Evolutionary conservation across 176 grass and related monocot species (phyloP).

Genomic region (Rhynchospora pubera): DNA sequence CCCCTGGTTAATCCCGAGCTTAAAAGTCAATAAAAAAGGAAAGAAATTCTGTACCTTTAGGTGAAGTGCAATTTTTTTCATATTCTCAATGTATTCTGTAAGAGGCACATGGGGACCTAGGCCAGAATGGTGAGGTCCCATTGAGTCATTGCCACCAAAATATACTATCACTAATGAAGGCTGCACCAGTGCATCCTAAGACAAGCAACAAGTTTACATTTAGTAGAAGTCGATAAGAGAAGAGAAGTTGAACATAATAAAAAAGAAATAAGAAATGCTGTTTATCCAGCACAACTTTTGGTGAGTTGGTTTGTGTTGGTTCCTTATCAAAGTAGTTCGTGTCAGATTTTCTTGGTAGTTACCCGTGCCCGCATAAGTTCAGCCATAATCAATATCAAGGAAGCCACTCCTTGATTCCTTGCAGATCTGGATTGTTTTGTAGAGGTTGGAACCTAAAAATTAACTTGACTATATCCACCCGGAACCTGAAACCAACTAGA

Average conservation of each 20-base stretch:
- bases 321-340: background rate
- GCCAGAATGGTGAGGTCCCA: constrained; percentile 50
- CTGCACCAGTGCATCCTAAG: constrained; percentile 45
- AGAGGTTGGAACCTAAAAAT: background rate
- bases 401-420: background rate
- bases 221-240: background rate
- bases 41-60: constrained; percentile 48
- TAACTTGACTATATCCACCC: background rate
- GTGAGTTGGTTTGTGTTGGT: background rate
- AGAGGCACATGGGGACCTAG: constrained; percentile 82
- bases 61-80: constrained; percentile 67
- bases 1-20: no score
- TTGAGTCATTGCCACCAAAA: constrained; percentile 87
- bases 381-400: background rate
- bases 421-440: background rate
- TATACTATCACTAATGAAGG: constrained; percentile 84
- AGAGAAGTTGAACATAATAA: background rate
- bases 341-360: background rate
- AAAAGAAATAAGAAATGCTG: background rate
- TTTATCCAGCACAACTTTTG: background rate
- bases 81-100: constrained; percentile 70
- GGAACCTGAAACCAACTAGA: background rate
- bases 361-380: background rate
- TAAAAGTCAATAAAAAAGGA: background rate
- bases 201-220: constrained; percentile 15